Base-by-base conservation (phyloP, 768 basidiomycete genomes). In the Leccinellum luteum region DNA sequence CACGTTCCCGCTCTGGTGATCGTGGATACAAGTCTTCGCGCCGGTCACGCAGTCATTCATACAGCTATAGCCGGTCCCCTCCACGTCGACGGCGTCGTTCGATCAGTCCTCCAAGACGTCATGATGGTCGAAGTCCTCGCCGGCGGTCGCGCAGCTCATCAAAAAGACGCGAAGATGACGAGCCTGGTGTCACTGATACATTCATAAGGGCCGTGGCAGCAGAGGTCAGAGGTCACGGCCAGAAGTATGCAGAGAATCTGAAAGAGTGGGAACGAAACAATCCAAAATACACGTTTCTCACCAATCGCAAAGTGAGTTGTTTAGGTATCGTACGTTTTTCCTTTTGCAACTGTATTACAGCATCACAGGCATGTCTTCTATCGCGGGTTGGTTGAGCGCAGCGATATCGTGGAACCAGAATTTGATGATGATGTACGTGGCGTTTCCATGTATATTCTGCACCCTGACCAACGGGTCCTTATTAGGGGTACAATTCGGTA, bases 121-220 rank as follows among this genome's bases (percentile, higher is more conserved):
- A 69, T 65, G 73, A 51, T 57, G 73, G 70, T 43, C 75, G 79
- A 25, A 86, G 87, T 66, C 85, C 71, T 48, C 75, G 81, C 23
- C 74, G 75, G 47, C 73, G 69, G 23, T 78, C 73, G 48, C 72
- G 66, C 23, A 74, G 68, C 43, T 54, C 57, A 19, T 67, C 66
- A 28, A 70, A 69, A 35, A 66, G 65, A 55, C 73, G 65, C 31
- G 84, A 83, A 45, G 87, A 87, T 25, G 85, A 82, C 3, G 71
- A 72, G 25, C 44, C 73, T 52, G 80, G 82, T 17, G 87, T 92
- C 15, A 90, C 90, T 6, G 90, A 94, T 55, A 83, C 82, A 13
- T 96, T 98, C 64, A 87, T 99, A 58, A 81, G 85, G 48, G 90
- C 89, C 14, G 93, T 97, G 5, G 93, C 94, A 19, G 82, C 82